phyloP scores from a whole-genome alignment of 2,329 filamentous ascomycete species.

The Xylaria sp. region DNA sequence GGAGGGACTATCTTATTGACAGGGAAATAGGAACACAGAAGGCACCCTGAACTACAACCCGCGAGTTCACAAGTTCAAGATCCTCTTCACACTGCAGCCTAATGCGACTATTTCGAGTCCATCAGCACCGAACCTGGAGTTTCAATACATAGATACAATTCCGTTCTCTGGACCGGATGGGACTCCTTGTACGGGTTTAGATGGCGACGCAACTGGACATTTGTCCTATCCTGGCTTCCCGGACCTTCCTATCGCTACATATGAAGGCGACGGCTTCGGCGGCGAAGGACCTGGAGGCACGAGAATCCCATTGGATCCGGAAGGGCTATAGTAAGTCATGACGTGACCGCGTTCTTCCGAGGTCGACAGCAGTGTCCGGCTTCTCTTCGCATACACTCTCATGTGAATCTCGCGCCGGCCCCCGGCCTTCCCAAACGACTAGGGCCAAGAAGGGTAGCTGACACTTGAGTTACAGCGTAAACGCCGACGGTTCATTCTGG shows the following conservation, averaged over 20 bases:
- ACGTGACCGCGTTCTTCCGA: background rate
- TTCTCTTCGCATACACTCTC: too few species aligned
- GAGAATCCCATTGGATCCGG: constrained; percentile 66
- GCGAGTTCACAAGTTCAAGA: constrained; percentile 70
- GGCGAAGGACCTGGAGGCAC: constrained; percentile 62
- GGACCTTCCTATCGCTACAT: constrained; percentile 66
- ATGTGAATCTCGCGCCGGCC: too few species aligned
- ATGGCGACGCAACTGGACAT: constrained; percentile 61
- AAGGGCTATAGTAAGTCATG: constrained; percentile 60
- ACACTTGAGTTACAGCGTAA: constrained; percentile 52
- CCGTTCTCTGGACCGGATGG: constrained; percentile 68
- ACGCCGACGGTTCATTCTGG: constrained; percentile 67
- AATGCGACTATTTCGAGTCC: constrained; percentile 58
- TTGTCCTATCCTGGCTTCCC: constrained; percentile 64
- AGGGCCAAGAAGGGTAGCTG: too few species aligned
- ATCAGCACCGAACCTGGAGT: constrained; percentile 63
- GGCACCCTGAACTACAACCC: constrained; percentile 72
- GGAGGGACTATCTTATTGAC: background rate
- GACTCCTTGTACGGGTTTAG: constrained; percentile 66
- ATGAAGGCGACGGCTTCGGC: constrained; percentile 71
- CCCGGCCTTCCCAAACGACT: too few species aligned
- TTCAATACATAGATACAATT: constrained; percentile 69
- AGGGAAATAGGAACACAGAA: constrained; percentile 63
- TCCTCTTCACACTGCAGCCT: constrained; percentile 61
- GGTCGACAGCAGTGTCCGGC: background rate